Evolutionary conservation across 2,329 filamentous ascomycete genomes (phyloP).

Genomic region (Fusarium agapanthi): DNA sequence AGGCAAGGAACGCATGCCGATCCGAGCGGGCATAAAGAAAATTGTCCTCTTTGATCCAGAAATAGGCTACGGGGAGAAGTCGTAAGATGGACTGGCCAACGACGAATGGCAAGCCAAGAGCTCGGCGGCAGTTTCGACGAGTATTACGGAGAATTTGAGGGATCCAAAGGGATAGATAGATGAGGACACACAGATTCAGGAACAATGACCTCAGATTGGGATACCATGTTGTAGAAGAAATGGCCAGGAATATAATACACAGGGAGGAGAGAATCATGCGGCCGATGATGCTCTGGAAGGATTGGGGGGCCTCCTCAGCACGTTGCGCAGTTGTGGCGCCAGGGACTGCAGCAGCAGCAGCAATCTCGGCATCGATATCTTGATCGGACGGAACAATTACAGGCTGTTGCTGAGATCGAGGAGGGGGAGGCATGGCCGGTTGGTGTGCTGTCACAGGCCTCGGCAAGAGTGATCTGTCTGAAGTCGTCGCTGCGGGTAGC

Average conservation of each 20-base stretch:
- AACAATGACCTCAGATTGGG: conserved; percentile 63
- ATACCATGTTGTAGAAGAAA: conserved; percentile 70
- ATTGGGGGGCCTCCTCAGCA: conserved; percentile 45
- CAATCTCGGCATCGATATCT: conserved; percentile 69
- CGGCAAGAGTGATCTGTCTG: conserved; percentile 49
- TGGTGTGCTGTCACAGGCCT: conserved; percentile 51
- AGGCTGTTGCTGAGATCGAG: conserved; percentile 47
- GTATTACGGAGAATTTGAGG: conserved; percentile 93
- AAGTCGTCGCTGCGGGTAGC: conserved; percentile 38
- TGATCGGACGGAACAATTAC: conserved; percentile 72
- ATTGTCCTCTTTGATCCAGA: conserved; percentile 81
- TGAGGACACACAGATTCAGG: conserved; percentile 71
- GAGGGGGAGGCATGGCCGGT: conserved; percentile 20
- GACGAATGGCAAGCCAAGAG: conserved; percentile 91
- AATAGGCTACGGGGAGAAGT: conserved; percentile 83
- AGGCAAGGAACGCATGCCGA: conserved; percentile 66
- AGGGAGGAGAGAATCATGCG: conserved; percentile 66
- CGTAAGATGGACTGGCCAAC: conserved; percentile 83
- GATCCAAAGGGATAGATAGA: conserved; percentile 89
- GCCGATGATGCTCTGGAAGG: conserved; percentile 65
- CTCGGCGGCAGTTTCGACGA: conserved; percentile 89
- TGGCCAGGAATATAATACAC: conserved; percentile 64
- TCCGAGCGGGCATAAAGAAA: conserved; percentile 81
- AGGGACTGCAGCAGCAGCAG: conserved; percentile 50
- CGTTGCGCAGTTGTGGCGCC: conserved; percentile 36